Percentiles rank a stretch among this genome's conserved stretches.
These are phyloP conservation scores for Penicillium sp. DNA, from an alignment of 2,329 filamentous ascomycete genomes.

Conservation along the genomic window DNA sequence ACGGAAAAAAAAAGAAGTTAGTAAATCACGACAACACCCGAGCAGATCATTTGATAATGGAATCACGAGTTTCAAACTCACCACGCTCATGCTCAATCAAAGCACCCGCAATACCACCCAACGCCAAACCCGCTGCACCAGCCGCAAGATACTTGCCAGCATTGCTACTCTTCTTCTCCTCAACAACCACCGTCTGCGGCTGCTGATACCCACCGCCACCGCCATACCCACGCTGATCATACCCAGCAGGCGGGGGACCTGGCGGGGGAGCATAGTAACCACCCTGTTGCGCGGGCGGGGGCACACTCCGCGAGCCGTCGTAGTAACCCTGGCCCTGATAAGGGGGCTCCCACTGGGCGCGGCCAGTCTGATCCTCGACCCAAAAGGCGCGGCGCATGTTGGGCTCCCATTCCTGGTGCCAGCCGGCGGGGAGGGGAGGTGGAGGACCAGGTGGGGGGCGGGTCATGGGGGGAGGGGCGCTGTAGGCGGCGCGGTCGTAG, in stretches of 20 bases:
- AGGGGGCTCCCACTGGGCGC: conserved; percentile 66
- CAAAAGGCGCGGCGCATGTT: conserved; percentile 66
- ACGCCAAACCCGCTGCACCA: conserved; percentile 60
- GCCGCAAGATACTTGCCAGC: conserved; percentile 57
- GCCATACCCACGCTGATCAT: conserved; percentile 20
- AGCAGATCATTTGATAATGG: not conserved
- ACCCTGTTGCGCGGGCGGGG: conserved; percentile 24
- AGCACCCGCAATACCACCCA: conserved; percentile 60
- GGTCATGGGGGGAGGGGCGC: conserved; percentile 28
- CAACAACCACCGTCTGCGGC: conserved; percentile 14
- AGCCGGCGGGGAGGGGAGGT: conserved; percentile 59
- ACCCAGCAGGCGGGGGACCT: conserved; percentile 21
- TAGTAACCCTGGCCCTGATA: conserved; percentile 17
- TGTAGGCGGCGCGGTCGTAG: conserved; percentile 29
- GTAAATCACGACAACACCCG: not conserved
- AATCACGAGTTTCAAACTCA: conserved; percentile 38
- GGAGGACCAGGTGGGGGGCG: conserved; percentile 47
- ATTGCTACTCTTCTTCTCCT: conserved; percentile 47
- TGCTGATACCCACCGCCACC: conserved; percentile 15
- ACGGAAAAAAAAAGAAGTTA: not conserved
- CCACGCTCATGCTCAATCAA: conserved; percentile 58
- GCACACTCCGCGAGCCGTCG: conserved; percentile 28
- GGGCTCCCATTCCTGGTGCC: conserved; percentile 65
- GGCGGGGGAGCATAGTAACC: conserved; percentile 27
- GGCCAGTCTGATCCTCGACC: conserved; percentile 62